Base-by-base conservation (phyloP, 2,329 filamentous ascomycete genomes). In the Coccinonectria pachysandricola region DNA sequence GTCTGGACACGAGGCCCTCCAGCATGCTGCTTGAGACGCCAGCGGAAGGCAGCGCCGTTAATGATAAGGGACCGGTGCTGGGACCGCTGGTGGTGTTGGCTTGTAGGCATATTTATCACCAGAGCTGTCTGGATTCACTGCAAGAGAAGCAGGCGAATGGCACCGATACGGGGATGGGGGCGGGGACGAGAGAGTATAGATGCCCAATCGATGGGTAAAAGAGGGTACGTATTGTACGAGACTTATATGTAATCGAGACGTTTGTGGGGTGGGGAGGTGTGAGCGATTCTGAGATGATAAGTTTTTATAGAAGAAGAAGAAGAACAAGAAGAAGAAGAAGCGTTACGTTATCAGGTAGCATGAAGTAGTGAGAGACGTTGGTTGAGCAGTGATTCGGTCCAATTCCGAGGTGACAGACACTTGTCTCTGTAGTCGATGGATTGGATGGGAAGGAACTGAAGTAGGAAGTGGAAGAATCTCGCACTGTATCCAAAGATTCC, bases 61-160 rank as follows among this genome's bases (percentile, higher is more conserved):
- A 30, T 9, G 35, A 36, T 21, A 52, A 46, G 34, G 53, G 68
- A 34, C 68, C 66, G 24, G 57, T 67, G n/a, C 62, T 79, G 11
- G 79, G 75, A 7, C 65, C 74, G 21, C 50, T 83, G 27, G 72
- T 82, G 7, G 68, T 83, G 24, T 56, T 83, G 42, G 77, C 76
- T 12, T 83, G 78, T 49, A 64, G 77, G 29, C 78, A 83, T 50
- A 71, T 80, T 11, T 81, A 79, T 43, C 78, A 83, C 55, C 65
- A 75, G 48, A 62, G 58, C 14, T 86, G 78, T 46, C 57, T 82
- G 19, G 81, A 88, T 47, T 66, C 71, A 32, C 52, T 79, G 39
- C 71, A 73, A 40, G 65, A 64, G 17, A 61, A 67, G 34, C 60
- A 63, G 30, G 65, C 64, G 40, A 57, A 54, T 37, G 62, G 57